Percentiles rank a stretch among this genome's conserved stretches.
Evolutionary conservation across 2,329 filamentous ascomycete species (phyloP).

Genomic region (Fusarium graminum): DNA sequence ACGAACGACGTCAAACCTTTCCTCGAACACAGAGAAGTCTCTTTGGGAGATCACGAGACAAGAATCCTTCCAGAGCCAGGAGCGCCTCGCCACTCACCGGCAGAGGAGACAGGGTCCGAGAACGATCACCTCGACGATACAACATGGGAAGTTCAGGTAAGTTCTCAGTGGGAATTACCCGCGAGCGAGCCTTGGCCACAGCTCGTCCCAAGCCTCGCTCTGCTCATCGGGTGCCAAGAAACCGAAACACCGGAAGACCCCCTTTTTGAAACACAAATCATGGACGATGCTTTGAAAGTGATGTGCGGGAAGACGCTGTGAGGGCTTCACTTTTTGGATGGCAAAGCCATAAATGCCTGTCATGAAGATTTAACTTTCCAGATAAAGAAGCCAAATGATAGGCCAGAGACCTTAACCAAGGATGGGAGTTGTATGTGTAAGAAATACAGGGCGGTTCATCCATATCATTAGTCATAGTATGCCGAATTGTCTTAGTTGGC

Average conservation of each 20-base stretch:
- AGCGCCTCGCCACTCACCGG: slow-evolving; percentile 23
- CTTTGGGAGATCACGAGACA: background rate
- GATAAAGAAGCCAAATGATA: background rate
- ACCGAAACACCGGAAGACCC: background rate
- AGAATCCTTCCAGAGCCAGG: slow-evolving; percentile 4
- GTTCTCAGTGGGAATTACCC: background rate
- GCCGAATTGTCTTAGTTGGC: slow-evolving; percentile 11
- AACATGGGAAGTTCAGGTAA: background rate
- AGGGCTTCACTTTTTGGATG: slow-evolving; percentile 16
- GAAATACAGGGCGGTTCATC: background rate
- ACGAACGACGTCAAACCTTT: slow-evolving; percentile 10
- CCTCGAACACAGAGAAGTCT: slow-evolving; percentile 17
- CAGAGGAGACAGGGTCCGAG: background rate
- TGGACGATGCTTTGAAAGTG: background rate
- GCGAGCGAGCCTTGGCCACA: background rate
- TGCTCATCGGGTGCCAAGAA: background rate
- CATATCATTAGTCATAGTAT: slow-evolving; percentile 8
- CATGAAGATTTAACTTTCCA: background rate
- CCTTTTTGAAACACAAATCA: background rate
- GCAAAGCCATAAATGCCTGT: slow-evolving; percentile 1
- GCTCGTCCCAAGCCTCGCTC: background rate
- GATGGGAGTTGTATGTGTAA: background rate
- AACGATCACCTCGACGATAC: slow-evolving; percentile 9
- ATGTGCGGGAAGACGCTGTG: slow-evolving; percentile 1
- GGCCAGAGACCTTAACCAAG: background rate